Evolutionary conservation across 768 basidiomycete genomes (phyloP).

Genomic region (Psilocybe tampanensis): DNA sequence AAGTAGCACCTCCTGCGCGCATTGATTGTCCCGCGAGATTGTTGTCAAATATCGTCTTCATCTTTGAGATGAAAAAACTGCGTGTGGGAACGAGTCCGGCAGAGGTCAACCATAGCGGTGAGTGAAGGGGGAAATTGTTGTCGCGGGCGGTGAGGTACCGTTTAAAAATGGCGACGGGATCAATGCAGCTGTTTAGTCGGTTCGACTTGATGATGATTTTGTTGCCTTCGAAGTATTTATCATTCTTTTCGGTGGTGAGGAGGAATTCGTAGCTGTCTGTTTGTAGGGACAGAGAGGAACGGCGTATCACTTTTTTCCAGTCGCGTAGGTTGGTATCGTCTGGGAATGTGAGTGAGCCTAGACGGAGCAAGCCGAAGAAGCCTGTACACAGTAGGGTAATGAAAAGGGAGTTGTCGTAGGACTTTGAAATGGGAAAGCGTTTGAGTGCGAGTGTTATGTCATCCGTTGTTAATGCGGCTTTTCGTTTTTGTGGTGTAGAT

Average conservation of each 20-base stretch:
- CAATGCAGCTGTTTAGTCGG: not conserved
- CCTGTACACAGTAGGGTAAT: conserved; percentile 25
- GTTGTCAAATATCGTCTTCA: not conserved
- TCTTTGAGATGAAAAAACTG: conserved; percentile 1
- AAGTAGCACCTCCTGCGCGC: conserved; percentile 7
- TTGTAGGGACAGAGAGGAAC: conserved; percentile 11
- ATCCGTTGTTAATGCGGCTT: conserved; percentile 23
- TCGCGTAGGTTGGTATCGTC: conserved; percentile 34
- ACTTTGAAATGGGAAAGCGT: not conserved
- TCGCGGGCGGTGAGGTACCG: not conserved
- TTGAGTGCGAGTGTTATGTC: conserved; percentile 7
- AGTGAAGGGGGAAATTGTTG: not conserved
- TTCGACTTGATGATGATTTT: conserved; percentile 16
- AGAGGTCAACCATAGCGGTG: conserved; percentile 17
- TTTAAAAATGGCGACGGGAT: not conserved
- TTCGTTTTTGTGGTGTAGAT: conserved; percentile 22
- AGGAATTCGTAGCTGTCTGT: conserved; percentile 21
- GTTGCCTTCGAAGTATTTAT: conserved; percentile 23
- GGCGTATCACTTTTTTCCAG: conserved; percentile 7
- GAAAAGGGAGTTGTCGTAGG: conserved; percentile 29
- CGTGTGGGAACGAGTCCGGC: conserved; percentile 5
- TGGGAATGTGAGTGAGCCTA: conserved; percentile 34
- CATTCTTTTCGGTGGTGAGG: conserved; percentile 23
- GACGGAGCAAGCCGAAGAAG: conserved; percentile 32
- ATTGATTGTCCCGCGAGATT: conserved; percentile 2